phyloP scores from a whole-genome alignment of 305 asterid species.

The Fraxinus dipetala region DNA sequence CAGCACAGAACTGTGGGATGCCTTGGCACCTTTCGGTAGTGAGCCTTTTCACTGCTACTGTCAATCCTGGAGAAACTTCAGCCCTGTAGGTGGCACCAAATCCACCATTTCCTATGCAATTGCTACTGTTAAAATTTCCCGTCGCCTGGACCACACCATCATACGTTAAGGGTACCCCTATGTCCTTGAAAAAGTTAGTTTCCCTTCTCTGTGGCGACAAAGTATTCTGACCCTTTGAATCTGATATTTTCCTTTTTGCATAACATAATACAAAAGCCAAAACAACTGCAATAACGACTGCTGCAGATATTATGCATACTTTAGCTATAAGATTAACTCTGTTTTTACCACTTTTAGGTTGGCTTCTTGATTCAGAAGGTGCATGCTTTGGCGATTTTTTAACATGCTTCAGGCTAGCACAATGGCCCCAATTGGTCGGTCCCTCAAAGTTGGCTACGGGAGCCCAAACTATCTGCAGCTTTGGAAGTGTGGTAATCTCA shows the following conservation, averaged over 20 bases:
- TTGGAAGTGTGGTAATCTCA: constrained; percentile 38
- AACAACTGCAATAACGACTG: neutral
- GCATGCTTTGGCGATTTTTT: constrained; percentile 1
- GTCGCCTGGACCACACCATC: constrained; percentile 45
- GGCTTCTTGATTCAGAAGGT: constrained; percentile 5
- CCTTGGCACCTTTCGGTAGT: constrained; percentile 44
- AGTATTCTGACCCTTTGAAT: constrained; percentile 18
- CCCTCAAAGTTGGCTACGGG: constrained; percentile 32
- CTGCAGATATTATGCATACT: constrained; percentile 17
- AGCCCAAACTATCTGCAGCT: constrained; percentile 40
- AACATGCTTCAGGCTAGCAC: constrained; percentile 26
- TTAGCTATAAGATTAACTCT: constrained; percentile 11
- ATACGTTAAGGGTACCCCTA: constrained; percentile 41
- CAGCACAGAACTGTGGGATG: constrained; percentile 45
- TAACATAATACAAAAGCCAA: constrained; percentile 21
- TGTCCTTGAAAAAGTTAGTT: constrained; percentile 33
- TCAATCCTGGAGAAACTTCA: constrained; percentile 35
- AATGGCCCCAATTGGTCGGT: constrained; percentile 31
- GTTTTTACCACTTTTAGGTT: neutral
- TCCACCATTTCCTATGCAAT: constrained; percentile 58
- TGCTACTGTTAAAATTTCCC: constrained; percentile 37
- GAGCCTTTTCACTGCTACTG: constrained; percentile 53
- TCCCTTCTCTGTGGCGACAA: constrained; percentile 18
- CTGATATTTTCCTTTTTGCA: neutral
- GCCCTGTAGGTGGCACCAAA: constrained; percentile 51